Base-by-base conservation (phyloP, 2,329 filamentous ascomycete species). In the Rugonectria rugulosa region DNA sequence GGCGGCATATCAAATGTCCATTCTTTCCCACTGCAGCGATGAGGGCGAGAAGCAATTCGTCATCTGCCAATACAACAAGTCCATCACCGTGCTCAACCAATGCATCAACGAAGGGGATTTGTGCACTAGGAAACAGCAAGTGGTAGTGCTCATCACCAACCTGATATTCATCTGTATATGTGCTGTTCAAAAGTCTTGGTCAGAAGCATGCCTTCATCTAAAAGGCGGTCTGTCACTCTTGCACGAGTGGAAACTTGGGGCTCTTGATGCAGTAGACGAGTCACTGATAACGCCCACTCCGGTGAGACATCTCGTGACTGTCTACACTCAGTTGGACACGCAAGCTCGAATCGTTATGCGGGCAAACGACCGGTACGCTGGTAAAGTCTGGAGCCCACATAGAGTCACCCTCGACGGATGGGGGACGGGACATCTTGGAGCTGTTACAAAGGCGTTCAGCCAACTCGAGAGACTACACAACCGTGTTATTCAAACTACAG, bases 401-500 rank as follows among this genome's bases (percentile, higher is more conserved):
- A 5, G 23, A 4, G 24, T 45, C 11, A 17, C 15, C 5, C 15
- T 36, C 11, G 21, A 36, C 27, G 51, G 44, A 10, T 49, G 51
- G 44, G 45, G 37, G 10, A 37, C 17, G 34, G 44, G 29, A 5
- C 10, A 36, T 12, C 10, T 20, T 11, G 34, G 11, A 10, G n/a
- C 11, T 6, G 11, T 47, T 17, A 34, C 43, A 6, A 27, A 31
- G 12, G 43, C 51, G 4, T 5, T 14, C 6, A 48, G 27, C 12
- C 43, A 48, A n/a, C 51, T 54, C 7, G 37, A 54, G 27, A 37
- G 29, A 36, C 11, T 48, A 19, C 29, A 54, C n/a, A 54, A 48
- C 11, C 20, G 5, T 2, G 19, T 12, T 3, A 12, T 54, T 36
- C 51, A 48, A 23, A 11, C 17, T 8, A 23, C 24, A 19, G 21